Evolutionary conservation across 805 yeast species (phyloP), one percentile per base, ranked within the genome.

Genomic region (Kodamaea leandrae): DNA sequence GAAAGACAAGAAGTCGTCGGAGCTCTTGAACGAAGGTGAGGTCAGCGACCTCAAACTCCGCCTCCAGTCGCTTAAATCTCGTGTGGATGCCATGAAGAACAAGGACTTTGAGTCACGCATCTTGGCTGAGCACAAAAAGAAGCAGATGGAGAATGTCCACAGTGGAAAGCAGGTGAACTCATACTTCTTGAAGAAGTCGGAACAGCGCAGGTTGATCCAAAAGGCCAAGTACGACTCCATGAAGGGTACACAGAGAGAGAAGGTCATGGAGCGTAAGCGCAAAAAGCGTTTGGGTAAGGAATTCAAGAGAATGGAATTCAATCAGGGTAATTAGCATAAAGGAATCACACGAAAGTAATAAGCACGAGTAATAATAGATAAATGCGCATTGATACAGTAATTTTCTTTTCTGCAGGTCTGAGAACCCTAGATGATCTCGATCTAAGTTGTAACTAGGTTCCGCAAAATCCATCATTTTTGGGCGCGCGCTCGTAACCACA

Each of bases 221-320:
- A 82, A 82, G 64, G 86, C 85, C 60, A 83, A 82, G 61, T 86
- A 82, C 60, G 90, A 85, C 36, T 65, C 70, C 44, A 81, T 86
- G 90, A 82, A 76, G 63, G 62, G 80, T 9, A 68, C 68, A 37
- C 90, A 85, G 64, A 74, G 89, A 55, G 89, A 83, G 47, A 86
- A 83, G 74, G 86, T 80, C 28, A 77, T 86, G 78, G 93, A 85
- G 66, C 80, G 91, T 66, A 89, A 82, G 80, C 79, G 91, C 61
- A 86, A 82, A 85, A 83, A 78, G 74, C 78, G 81, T 68, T 70
- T 82, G 64, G 90, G 96, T 60, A 79, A 82, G 64, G 95, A 86
- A 63, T 82, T 88, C 72, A 74, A 71, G 52, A 70, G 68, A 51
- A 62, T 69, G 57, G 74, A 70, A 48, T 68, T 66, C 48, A 53